Percentiles rank a stretch among this genome's conserved stretches.
Evolutionary conservation across 208 protist genomes (phyloP).

Genomic region (Plasmodiophora brassicae): DNA sequence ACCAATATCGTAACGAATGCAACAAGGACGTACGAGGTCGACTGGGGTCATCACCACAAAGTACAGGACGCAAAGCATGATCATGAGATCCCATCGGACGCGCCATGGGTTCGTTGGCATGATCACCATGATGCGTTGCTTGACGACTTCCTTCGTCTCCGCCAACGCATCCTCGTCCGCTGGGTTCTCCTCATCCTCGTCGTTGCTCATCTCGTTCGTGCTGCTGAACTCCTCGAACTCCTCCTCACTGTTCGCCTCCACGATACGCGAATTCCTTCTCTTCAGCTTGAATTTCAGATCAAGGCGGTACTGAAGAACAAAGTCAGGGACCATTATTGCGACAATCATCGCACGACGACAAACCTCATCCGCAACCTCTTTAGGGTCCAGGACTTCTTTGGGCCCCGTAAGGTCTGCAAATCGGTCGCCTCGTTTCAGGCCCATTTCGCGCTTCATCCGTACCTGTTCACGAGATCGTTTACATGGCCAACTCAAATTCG

Average conservation of each 20-base stretch:
- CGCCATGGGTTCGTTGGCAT: neutral
- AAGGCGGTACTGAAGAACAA: neutral
- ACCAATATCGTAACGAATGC: no score
- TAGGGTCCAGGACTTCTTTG: neutral
- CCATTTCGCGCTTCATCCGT: neutral
- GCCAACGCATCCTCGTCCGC: no score
- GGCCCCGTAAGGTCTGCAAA: neutral
- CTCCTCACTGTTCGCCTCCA: no score
- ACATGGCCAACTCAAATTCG: neutral
- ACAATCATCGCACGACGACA: neutral
- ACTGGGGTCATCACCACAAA: slow-evolving; percentile 13
- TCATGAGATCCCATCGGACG: slow-evolving; percentile 24
- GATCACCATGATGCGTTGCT: no score
- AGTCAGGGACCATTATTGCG: neutral
- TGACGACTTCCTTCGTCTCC: no score
- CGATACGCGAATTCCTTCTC: neutral
- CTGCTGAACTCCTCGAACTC: no score
- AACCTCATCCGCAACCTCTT: neutral
- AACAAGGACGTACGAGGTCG: neutral
- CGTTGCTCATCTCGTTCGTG: no score
- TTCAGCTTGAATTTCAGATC: neutral
- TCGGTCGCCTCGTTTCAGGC: neutral
- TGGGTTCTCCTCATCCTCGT: no score
- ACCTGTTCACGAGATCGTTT: neutral
- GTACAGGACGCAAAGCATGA: slow-evolving; percentile 30